Conservation (phyloP, 1,284 basidiomycete genomes). For the Naganishia sp. region DNA sequence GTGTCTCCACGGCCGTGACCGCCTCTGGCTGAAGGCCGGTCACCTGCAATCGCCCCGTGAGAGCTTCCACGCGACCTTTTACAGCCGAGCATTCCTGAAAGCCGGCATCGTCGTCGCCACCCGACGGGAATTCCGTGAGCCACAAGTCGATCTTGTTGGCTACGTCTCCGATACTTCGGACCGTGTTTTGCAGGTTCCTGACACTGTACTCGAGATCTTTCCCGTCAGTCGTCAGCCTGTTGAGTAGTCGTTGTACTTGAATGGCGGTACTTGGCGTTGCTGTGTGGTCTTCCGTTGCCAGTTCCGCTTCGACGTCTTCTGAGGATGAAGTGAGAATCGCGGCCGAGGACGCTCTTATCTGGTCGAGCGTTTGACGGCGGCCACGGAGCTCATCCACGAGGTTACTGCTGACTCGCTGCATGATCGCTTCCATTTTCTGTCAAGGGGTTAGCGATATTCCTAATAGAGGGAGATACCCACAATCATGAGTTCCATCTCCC, state of each 20-base stretch:
- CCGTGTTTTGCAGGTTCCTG: conserved; percentile 22
- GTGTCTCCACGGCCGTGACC: not conserved
- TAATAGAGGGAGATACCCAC: not conserved
- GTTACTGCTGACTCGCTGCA: conserved; percentile 19
- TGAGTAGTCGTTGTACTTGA: conserved; percentile 15
- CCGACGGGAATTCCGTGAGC: conserved; percentile 16
- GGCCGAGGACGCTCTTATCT: conserved; percentile 1
- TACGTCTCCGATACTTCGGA: conserved; percentile 16
- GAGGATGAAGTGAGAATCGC: not conserved
- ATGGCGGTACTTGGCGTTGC: conserved; percentile 5
- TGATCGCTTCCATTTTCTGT: conserved; percentile 22
- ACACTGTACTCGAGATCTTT: conserved; percentile 24
- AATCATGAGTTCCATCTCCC: conserved; percentile 12
- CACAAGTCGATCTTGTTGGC: conserved; percentile 21
- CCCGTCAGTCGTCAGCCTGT: conserved; percentile 7
- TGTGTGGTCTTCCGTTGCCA: not conserved
- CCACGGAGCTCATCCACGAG: not conserved
- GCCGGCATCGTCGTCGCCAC: not conserved
- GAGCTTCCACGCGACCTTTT: no score
- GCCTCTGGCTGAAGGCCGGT: no score
- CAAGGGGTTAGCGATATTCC: not conserved
- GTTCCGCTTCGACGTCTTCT: conserved; percentile 5
- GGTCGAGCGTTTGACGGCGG: conserved; percentile 5
- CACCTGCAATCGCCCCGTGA: no score
- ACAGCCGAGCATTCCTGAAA: no score